These are phyloP conservation scores for Podaxis mareebaensis DNA, from an alignment of 768 basidiomycete genomes.

Conservation along the genomic window DNA sequence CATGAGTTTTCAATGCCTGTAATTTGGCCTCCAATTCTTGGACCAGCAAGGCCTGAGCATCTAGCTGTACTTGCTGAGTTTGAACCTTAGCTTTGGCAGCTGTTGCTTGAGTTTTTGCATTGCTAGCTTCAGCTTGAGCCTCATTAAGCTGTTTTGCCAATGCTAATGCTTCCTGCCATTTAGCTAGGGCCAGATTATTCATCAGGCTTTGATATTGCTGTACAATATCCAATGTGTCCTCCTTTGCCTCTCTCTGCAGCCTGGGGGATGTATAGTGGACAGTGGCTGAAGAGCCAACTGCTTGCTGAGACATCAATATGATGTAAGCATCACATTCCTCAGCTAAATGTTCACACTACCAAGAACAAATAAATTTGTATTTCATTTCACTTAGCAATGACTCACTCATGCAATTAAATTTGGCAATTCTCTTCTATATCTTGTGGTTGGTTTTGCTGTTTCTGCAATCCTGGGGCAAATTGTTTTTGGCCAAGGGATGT, in stretches of 20 bases:
- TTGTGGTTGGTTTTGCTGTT: no score
- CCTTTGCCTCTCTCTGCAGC: not conserved
- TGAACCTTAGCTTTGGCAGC: not conserved
- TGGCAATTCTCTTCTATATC: no score
- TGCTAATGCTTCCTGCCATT: not conserved
- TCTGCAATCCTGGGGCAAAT: no score
- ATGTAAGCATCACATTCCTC: not conserved
- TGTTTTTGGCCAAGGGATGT: no score
- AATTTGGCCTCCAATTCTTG: no score
- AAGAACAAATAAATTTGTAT: no score
- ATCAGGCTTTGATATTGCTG: not conserved
- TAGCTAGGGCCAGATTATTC: not conserved
- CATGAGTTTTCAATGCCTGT: no score
- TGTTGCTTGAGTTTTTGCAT: not conserved
- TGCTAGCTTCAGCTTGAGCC: not conserved
- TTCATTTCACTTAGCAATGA: no score
- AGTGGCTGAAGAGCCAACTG: not conserved
- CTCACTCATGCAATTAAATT: no score
- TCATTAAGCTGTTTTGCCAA: not conserved
- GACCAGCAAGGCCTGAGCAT: no score
- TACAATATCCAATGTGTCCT: not conserved
- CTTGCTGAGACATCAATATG: not conserved
- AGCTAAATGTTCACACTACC: not conserved
- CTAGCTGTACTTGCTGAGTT: no score
- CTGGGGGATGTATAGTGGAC: not conserved